Evolutionary conservation across 1,284 basidiomycete species (phyloP).

Genomic region (Cystobasidiaceae sp.): DNA sequence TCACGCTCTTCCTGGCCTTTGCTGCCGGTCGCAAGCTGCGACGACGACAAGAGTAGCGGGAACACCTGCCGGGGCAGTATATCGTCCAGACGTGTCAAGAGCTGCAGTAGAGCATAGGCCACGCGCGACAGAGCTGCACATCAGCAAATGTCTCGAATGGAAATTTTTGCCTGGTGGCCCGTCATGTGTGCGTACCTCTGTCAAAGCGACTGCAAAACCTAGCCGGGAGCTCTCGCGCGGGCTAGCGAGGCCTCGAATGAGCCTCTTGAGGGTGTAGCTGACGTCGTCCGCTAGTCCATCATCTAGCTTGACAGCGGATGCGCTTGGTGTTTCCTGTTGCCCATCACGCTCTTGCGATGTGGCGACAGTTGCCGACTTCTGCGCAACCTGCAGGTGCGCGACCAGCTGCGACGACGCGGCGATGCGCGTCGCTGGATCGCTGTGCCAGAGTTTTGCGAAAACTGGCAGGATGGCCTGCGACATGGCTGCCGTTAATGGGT

Average conservation of each 20-base stretch:
- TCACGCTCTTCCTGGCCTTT: constrained; percentile 89
- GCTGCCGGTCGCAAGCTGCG: constrained; percentile 65
- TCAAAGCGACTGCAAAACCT: constrained; percentile 91
- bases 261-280: constrained; percentile 75
- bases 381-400: constrained; percentile 68
- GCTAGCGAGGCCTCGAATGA: constrained; percentile 81
- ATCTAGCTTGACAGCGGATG: constrained; percentile 50
- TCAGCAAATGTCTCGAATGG: constrained; percentile 4
- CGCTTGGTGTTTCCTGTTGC: constrained; percentile 51
- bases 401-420: constrained; percentile 8
- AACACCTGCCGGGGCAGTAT: constrained; percentile 71
- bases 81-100: constrained; percentile 71
- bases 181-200: constrained; percentile 62
- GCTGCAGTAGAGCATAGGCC: constrained; percentile 50
- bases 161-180: constrained; percentile 1
- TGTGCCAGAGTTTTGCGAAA: constrained; percentile 21
- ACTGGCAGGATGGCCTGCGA: constrained; percentile 15
- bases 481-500: background rate
- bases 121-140: background rate
- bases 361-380: constrained; percentile 54
- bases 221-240: constrained; percentile 86
- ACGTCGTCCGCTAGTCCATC: constrained; percentile 76
- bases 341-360: too few species aligned
- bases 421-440: constrained; percentile 3
- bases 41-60: constrained; percentile 64